phyloP scores from a whole-genome alignment of 257 asterid species.

The Plectranthus barbatus region DNA sequence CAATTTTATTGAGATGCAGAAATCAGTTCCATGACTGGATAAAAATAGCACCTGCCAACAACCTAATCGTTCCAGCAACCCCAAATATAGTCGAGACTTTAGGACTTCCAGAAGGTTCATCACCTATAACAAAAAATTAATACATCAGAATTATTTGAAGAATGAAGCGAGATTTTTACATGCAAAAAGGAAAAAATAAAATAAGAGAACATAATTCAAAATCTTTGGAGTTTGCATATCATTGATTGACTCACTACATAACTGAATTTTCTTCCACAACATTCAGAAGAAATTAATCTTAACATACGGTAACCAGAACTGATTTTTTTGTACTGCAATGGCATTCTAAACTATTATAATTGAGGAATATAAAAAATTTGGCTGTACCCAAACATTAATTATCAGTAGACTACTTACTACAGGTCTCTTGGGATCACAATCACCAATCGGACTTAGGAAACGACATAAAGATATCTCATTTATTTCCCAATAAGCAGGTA shows the following conservation, averaged over 20 bases:
- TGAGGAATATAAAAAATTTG: neutral
- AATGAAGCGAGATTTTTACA: neutral
- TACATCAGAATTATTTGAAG: neutral
- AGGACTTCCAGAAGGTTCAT: slow-evolving; percentile 39
- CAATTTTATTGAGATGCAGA: neutral
- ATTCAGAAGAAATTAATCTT: neutral
- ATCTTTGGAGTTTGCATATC: neutral
- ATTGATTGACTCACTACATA: neutral
- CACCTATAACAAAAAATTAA: slow-evolving; percentile 31
- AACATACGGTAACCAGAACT: neutral
- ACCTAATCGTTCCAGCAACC: slow-evolving; percentile 85
- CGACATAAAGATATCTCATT: neutral
- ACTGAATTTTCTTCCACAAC: neutral
- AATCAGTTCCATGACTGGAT: slow-evolving; percentile 1
- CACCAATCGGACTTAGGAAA: no score
- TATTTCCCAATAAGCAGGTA: neutral
- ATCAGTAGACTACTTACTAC: no score
- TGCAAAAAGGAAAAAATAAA: neutral
- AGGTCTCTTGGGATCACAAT: neutral
- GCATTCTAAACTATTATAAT: neutral
- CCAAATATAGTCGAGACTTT: slow-evolving; percentile 74
- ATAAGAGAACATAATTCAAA: neutral
- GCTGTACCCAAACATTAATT: neutral
- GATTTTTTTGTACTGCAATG: neutral
- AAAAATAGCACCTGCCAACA: slow-evolving; percentile 69